Percentiles rank a stretch among this genome's conserved stretches.
These are phyloP conservation scores for Stipa capillata DNA, from an alignment of 176 grass and related monocot species.

Conservation along the genomic window DNA sequence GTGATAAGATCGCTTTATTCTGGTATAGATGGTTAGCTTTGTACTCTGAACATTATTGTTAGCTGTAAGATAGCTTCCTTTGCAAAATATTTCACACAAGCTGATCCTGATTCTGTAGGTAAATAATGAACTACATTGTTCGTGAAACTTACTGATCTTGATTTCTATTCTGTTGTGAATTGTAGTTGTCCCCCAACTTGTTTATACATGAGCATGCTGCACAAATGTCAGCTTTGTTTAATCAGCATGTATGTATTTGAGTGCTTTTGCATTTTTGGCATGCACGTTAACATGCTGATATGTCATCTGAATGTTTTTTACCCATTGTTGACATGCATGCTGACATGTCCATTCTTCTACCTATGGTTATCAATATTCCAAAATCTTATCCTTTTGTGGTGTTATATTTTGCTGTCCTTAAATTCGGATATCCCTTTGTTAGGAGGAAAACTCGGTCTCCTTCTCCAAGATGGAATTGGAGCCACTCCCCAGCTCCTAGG, in stretches of 20 bases:
- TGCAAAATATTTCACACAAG: not conserved
- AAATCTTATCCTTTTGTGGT: not conserved
- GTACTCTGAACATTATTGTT: not conserved
- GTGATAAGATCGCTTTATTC: not conserved
- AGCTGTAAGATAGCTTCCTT: not conserved
- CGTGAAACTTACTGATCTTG: too few relatives aligned
- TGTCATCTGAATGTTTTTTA: not conserved
- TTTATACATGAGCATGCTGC: not conserved
- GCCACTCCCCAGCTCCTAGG: constrained; percentile 23
- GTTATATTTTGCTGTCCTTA: not conserved
- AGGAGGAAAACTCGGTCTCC: constrained; percentile 31
- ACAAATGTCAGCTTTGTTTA: not conserved
- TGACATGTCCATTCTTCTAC: not conserved
- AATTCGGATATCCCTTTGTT: not conserved
- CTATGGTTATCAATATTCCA: not conserved
- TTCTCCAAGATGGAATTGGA: constrained; percentile 28
- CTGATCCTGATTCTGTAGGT: not conserved
- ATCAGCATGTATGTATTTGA: not conserved
- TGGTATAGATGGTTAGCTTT: not conserved
- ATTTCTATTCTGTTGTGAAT: too few relatives aligned
- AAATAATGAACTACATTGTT: too few relatives aligned
- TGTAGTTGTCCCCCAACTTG: too few relatives aligned
- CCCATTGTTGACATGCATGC: not conserved
- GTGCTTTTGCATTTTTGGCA: not conserved
- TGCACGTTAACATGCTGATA: not conserved